These are phyloP conservation scores for Colletotrichum shisoi DNA, from an alignment of 2,329 filamentous ascomycete genomes.

Conservation along the genomic window DNA sequence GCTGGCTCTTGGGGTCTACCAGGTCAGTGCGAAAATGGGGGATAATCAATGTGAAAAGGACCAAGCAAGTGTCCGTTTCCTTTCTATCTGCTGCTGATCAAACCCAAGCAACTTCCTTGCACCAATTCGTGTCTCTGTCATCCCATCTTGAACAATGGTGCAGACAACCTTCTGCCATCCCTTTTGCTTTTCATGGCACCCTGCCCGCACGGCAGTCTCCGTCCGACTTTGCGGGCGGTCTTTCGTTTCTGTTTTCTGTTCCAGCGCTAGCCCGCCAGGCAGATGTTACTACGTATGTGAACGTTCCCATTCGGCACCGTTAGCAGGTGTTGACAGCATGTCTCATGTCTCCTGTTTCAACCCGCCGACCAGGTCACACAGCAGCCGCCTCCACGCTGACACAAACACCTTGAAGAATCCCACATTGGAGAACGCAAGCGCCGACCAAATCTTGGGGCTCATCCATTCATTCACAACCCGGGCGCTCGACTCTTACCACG, in stretches of 20 bases:
- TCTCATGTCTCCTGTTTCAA: conserved; percentile 6
- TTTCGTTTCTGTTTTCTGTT: not conserved
- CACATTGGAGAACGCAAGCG: not conserved
- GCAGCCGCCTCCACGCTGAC: not conserved
- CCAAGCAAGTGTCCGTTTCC: not conserved
- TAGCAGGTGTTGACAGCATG: not conserved
- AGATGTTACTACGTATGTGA: conserved; percentile 1
- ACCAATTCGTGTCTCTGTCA: not conserved
- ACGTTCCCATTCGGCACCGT: not conserved
- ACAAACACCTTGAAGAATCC: not conserved
- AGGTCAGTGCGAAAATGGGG: conserved; percentile 9
- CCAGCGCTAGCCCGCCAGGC: conserved; percentile 2
- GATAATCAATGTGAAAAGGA: not conserved
- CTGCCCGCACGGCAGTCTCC: not conserved
- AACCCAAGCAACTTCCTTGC: not conserved
- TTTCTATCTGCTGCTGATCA: not conserved
- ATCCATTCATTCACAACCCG: not conserved
- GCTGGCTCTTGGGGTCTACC: not conserved
- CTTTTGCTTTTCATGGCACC: not conserved
- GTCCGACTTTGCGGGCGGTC: not conserved
- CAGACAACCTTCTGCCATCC: no score
- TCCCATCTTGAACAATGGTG: not conserved
- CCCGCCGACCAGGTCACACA: not conserved
- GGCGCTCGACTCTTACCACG: conserved; percentile 2
- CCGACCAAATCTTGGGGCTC: not conserved